Base-by-base conservation (phyloP, 129 eudicot species). In the Logfia minima region DNA sequence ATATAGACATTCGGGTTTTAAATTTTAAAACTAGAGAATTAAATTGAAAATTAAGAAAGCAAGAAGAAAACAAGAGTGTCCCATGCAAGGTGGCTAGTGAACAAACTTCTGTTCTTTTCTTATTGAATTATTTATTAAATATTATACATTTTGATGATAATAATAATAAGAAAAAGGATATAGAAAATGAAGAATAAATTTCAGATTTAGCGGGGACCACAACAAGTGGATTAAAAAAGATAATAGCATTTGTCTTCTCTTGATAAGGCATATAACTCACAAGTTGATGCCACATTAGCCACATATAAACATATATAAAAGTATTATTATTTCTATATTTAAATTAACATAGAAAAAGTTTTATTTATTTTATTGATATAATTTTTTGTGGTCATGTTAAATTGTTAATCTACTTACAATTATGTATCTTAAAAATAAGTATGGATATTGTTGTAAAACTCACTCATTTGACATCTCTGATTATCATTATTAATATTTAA, bases 31-130 rank as follows among this genome's bases (percentile, higher is more conserved):
- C 60, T 10, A 13, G 26, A 14, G 22, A 17, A 22, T 10, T 67
- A n/a, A 58, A 5, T 6, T 22, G 19, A 23, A 17, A 35, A 23
- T 19, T 4, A 34, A 52, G 3, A 77, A 51, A 3, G 8, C 17
- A 68, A 14, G 39, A 17, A 73, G 2, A 58, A 37, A 32, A 26
- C 2, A 17, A 66, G 8, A 60, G 45, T 19, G 55, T 14, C 29
- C 51, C 84, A 80, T 75, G 76, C 79, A 80, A 80, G 83, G 79
- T 66, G 79, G 75, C 68, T 68, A 59, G 62, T 75, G 56, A 81
- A 61, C 52, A 75, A 59, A 9, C 39, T 14, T 22, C 16, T 31
- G 0, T 13, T 7, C 4, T 16, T 34, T 41, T 22, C 5, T 22
- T 14, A 34, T 31, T 7, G 3, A 53, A 67, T 21, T 7, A 39